Percentiles rank a stretch among this genome's conserved stretches.
Evolutionary conservation across 2,329 filamentous ascomycete species (phyloP).

Genomic region (Talaromyces atroroseus): DNA sequence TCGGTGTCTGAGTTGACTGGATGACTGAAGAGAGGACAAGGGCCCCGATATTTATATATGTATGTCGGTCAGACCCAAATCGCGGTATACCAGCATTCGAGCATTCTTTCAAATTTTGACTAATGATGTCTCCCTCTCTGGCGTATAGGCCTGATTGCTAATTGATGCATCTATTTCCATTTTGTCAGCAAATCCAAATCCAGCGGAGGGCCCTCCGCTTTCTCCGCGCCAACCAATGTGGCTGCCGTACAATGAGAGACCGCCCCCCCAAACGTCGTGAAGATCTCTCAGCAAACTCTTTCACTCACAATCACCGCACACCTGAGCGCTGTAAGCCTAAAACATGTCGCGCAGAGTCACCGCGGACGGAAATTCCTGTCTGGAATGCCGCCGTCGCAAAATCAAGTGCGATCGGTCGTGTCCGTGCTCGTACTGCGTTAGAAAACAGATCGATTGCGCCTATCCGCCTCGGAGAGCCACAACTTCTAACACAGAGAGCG

Average conservation of each 20-base stretch:
- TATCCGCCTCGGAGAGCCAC: conserved; percentile 22
- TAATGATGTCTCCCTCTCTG: not conserved
- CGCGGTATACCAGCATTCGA: no score
- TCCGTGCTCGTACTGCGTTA: conserved; percentile 42
- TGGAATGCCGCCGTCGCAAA: conserved; percentile 38
- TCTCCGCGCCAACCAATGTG: conserved; percentile 5
- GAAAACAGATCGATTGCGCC: conserved; percentile 30
- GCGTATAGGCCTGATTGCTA: not conserved
- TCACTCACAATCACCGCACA: no score
- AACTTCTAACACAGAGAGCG: not conserved
- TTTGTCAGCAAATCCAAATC: not conserved
- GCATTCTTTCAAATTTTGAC: not conserved
- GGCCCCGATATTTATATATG: not conserved
- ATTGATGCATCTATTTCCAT: no score
- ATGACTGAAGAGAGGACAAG: not conserved
- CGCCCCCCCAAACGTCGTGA: not conserved
- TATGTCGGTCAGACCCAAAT: no score
- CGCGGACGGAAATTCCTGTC: conserved; percentile 20
- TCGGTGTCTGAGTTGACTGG: not conserved
- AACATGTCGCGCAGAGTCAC: not conserved
- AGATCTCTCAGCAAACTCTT: not conserved
- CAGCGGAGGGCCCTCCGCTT: not conserved
- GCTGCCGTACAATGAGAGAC: no score
- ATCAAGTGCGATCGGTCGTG: conserved; percentile 36
- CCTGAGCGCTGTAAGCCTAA: no score